Evolutionary conservation across 106 monocot genomes (phyloP).

Genomic region (Allium fistulosum): DNA sequence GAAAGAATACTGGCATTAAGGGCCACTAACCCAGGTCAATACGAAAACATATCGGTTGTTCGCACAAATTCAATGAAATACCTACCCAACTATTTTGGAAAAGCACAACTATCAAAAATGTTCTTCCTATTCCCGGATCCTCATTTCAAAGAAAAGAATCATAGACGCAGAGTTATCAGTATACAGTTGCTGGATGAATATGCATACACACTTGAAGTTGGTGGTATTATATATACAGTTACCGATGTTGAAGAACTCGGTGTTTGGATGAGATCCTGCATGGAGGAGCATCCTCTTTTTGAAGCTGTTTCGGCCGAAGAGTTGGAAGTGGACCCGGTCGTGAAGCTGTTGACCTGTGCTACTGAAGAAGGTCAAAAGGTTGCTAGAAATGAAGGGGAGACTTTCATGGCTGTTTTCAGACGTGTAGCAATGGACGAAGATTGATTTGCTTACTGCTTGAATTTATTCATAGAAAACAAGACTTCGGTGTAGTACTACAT

Average conservation of each 20-base stretch:
- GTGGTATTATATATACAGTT: constrained; percentile 80
- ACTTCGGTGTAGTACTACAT: too few relatives aligned
- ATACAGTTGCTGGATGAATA: constrained; percentile 86
- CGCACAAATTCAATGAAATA: constrained; percentile 98
- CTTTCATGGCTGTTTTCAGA: constrained; percentile 63
- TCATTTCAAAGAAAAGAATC: constrained; percentile 99
- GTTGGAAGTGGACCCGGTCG: constrained; percentile 57
- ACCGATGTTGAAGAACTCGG: constrained; percentile 98
- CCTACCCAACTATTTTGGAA: constrained; percentile 86
- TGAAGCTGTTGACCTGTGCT: constrained; percentile 51
- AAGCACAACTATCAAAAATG: constrained; percentile 87
- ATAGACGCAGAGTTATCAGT: constrained; percentile 80
- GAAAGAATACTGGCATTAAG: constrained; percentile 82
- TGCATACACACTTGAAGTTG: constrained; percentile 61
- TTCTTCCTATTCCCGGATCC: constrained; percentile 98
- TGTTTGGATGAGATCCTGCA: constrained; percentile 77
- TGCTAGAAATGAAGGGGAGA: constrained; percentile 86
- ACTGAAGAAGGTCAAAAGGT: constrained; percentile 97
- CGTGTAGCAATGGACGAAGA: constrained; percentile 24
- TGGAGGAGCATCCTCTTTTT: constrained; percentile 89
- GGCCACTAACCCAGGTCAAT: constrained; percentile 61
- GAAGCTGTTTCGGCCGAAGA: constrained; percentile 47
- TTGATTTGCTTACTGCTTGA: neutral
- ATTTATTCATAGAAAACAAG: too few relatives aligned
- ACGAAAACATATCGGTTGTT: constrained; percentile 80